Percentiles rank a stretch among this genome's conserved stretches.
Conservation (phyloP, 2,329 filamentous ascomycete species). For the Sporothrix pseudoabietina region DNA sequence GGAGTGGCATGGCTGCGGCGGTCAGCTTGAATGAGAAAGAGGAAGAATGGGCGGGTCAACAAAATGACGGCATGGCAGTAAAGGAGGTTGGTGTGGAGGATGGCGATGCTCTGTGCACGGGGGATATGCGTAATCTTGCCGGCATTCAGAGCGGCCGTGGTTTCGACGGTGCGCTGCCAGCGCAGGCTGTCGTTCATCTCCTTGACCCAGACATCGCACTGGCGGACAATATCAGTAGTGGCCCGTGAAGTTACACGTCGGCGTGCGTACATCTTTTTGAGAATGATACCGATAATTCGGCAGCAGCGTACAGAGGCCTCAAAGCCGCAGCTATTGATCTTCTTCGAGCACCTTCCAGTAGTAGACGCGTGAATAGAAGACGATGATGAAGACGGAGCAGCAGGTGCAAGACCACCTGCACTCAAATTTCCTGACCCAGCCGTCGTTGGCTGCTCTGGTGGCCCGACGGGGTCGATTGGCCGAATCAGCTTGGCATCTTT, state of each 20-base stretch:
- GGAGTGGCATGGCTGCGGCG: not conserved
- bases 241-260: conserved; percentile 60
- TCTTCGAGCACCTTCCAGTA: not conserved
- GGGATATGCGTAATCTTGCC: conserved; percentile 43
- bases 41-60: conserved; percentile 65
- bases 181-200: conserved; percentile 53
- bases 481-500: not conserved
- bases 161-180: conserved; percentile 43
- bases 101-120: conserved; percentile 55
- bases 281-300: conserved; percentile 58
- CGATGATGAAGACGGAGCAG: not conserved
- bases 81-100: conserved; percentile 64
- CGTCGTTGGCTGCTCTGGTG: not conserved
- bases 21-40: conserved; percentile 54
- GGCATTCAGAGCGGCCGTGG: conserved; percentile 39
- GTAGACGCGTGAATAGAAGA: not conserved
- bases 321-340: conserved; percentile 43
- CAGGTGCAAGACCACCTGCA: not conserved
- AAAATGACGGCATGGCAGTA: conserved; percentile 65
- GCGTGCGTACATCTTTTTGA: conserved; percentile 62
- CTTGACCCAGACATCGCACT: conserved; percentile 56
- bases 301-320: conserved; percentile 61
- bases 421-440: not conserved
- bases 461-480: not conserved
- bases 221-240: conserved; percentile 59